Evolutionary conservation across 2,329 filamentous ascomycete genomes (phyloP), one percentile per base, ranked within the genome.

Genomic region (Colletotrichum sp.): DNA sequence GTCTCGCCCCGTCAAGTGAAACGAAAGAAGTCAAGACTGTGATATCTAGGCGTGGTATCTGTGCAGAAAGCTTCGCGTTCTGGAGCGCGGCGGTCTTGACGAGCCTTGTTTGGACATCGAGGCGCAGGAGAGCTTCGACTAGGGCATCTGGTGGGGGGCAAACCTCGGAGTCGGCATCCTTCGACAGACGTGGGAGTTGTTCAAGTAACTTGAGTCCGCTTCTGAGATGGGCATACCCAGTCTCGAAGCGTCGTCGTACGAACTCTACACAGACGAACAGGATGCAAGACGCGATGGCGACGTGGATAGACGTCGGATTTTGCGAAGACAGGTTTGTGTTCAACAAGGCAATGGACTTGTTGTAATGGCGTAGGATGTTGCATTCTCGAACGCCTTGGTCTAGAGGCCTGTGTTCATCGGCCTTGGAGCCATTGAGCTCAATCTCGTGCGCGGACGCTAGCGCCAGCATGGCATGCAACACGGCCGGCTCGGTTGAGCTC

Each of bases 141-240:
- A 90, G 85, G 81, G 84, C 87, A 52, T 85, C 82, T 60, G 90
- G 87, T 1, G 83, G 6, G 78, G 1, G 80, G 80, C 6, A 67
- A 16, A 38, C 30, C 0, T 43, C 32, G 18, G 8, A 66, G 77
- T 34, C 0, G 28, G 26, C 0, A 0, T 24, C 18, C 18, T 61
- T 61, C 0, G 26, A 26, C 3, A 16, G 28, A 18, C 36, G n/a
- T 6, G 52, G 15, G 2, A 52, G 8, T 10, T 82, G 80, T 15
- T 74, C 75, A 2, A 88, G 77, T 15, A 88, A 78, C 58, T 80
- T 84, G 6, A 88, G 71, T 1, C 88, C 88, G 55, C 82, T 87
- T n/a, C 83, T 82, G 8, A 89, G 81, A 77, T 89, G 88, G 6
- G 79, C 78, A 34, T 85, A 82, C 15, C 83, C 86, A 0, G 83